Evolutionary conservation across 495 filamentous ascomycete genomes (phyloP), one percentile per base, ranked within the genome.

Genomic region (Sphaerosporella brunnea): DNA sequence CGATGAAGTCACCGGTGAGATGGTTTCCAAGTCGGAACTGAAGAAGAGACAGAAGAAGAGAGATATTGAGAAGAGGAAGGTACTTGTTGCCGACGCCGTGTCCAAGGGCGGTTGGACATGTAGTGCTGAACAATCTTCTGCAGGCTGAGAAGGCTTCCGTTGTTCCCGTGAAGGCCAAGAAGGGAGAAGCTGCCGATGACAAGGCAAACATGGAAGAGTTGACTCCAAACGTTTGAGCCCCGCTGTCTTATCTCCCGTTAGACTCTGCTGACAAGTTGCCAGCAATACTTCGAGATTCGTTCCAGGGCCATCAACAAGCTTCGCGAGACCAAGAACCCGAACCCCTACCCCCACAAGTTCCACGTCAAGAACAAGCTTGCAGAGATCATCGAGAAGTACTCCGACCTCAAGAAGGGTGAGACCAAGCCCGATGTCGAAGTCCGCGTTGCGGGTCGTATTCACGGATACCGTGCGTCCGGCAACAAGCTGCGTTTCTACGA

Each of bases 221-320:
- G 56, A 93, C 79, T 48, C 86, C 92, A n/a, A 94, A 93, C 68
- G 80, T 84, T 61, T 64, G 78, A 64, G 21, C 30, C 26, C 43
- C 24, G 24, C 9, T 30, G 9, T 21, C 16, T 26, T 46, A 44
- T 26, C 13, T 8, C 18, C 41, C 5, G 5, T 39, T 16, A 5
- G 36, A 15, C 19, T 39, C 8, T 20, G 20, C 37, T 40, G 21
- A 40, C 10, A 47, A 34, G 8, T 13, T 21, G 18, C 11, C 51
- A 88, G 83, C 84, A 93, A 87, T 97, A 96, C 68, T 92, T 93
- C 60, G 88, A 97, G 68, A 92, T 97, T 57, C 84, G 90, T 39
- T 84, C 77, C 55, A 75, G 82, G 43, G 71, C 70, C 38, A 75
- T 96, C 71, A 80, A 86, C 62, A 85, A 84, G 71, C 74, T 95